Evolutionary conservation across 441 rosid genomes (phyloP).

Genomic region (Francoa sonchifolia): DNA sequence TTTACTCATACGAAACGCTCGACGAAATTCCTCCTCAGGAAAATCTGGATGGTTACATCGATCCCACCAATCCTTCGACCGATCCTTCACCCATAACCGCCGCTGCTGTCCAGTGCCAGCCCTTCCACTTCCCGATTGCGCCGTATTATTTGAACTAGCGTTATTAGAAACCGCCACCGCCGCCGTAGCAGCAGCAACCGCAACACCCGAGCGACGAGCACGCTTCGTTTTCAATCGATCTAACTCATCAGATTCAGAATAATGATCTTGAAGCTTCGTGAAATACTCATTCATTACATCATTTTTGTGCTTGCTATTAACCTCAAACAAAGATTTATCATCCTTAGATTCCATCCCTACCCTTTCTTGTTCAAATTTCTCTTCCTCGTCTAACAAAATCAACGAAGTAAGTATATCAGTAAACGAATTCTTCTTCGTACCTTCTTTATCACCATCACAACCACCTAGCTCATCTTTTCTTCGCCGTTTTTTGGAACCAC

Average conservation of each 20-base stretch:
- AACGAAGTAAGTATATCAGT: constrained; percentile 46
- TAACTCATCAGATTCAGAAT: constrained; percentile 20
- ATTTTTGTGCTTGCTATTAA: constrained; percentile 24
- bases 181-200: constrained; percentile 19
- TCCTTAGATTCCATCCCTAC: constrained; percentile 21
- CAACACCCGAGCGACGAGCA: constrained; percentile 22
- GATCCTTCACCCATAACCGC: constrained; percentile 54
- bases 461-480: constrained; percentile 26
- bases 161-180: constrained; percentile 14
- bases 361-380: constrained; percentile 33
- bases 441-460: constrained; percentile 8
- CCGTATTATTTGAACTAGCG: constrained; percentile 6
- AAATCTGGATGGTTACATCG: constrained; percentile 8
- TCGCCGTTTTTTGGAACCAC: constrained; percentile 27
- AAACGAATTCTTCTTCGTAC: constrained; percentile 18
- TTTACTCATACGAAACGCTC: constrained; percentile 13
- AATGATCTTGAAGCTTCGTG: constrained; percentile 26
- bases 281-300: constrained; percentile 27
- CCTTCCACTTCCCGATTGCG: constrained; percentile 5
- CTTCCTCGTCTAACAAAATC: constrained; percentile 48
- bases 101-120: constrained; percentile 28
- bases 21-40: constrained; percentile 16
- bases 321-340: constrained; percentile 32
- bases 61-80: constrained; percentile 22
- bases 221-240: constrained; percentile 30